phyloP scores from a whole-genome alignment of 805 yeast genomes.

The Metschnikowia proteae region DNA sequence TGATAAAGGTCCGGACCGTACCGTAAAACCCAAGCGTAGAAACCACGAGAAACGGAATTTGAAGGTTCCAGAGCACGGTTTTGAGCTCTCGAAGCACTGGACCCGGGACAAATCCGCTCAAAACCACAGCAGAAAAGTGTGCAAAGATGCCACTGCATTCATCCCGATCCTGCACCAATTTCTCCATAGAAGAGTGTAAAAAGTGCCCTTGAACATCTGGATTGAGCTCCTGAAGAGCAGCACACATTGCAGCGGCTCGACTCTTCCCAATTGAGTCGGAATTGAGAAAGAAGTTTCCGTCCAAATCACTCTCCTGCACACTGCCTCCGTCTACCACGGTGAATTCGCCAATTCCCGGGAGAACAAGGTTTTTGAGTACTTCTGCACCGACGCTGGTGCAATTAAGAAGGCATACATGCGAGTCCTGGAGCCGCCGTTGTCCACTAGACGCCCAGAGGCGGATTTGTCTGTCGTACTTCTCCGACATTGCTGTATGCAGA shows the following conservation, averaged over 20 bases:
- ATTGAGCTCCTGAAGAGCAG: constrained; percentile 54
- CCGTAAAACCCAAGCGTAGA: constrained; percentile 66
- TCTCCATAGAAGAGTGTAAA: constrained; percentile 11
- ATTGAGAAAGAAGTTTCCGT: constrained; percentile 60
- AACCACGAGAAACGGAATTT: constrained; percentile 54
- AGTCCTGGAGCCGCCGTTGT: constrained; percentile 53
- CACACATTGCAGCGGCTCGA: constrained; percentile 38
- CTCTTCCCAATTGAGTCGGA: constrained; percentile 40
- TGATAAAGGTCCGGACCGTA: constrained; percentile 45
- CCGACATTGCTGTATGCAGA: neutral
- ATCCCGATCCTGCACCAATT: constrained; percentile 4
- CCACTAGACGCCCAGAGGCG: constrained; percentile 84
- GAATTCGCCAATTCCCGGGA: constrained; percentile 68
- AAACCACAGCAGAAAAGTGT: constrained; percentile 48
- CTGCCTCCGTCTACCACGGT: constrained; percentile 50
- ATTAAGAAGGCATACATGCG: constrained; percentile 61
- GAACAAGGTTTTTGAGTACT: constrained; percentile 66
- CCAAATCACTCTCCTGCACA: constrained; percentile 44
- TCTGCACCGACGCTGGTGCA: constrained; percentile 62
- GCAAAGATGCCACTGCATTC: constrained; percentile 37
- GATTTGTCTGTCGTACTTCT: constrained; percentile 79
- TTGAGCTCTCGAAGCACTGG: constrained; percentile 24
- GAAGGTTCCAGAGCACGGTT: constrained; percentile 36
- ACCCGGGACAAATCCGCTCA: constrained; percentile 27
- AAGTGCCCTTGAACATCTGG: constrained; percentile 47